Evolutionary conservation across 2,329 filamentous ascomycete genomes (phyloP).

Genomic region (Neonectria coccinea): DNA sequence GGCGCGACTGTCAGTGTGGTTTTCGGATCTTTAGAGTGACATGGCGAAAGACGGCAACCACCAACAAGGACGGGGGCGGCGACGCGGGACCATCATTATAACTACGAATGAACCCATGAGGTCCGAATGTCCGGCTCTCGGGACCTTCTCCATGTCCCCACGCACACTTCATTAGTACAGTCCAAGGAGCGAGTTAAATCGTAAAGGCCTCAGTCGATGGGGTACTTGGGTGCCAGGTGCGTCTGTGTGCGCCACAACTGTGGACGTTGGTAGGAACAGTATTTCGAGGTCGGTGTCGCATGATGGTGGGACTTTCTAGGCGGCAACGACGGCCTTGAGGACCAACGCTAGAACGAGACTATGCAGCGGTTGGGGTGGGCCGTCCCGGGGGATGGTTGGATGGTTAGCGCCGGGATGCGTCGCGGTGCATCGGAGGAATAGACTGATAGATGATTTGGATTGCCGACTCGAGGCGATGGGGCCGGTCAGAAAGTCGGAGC

Average conservation of each 20-base stretch:
- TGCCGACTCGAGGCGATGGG: slow-evolving; percentile 34
- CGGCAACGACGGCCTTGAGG: slow-evolving; percentile 35
- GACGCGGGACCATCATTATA: slow-evolving; percentile 26
- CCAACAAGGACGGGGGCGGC: slow-evolving; percentile 19
- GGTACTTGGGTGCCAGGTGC: background rate
- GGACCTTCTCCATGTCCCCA: slow-evolving; percentile 7
- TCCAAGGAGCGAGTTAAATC: slow-evolving; percentile 14
- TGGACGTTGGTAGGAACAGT: slow-evolving; percentile 18
- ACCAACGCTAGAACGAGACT: slow-evolving; percentile 31
- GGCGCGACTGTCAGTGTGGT: slow-evolving; percentile 20
- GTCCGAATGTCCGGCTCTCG: slow-evolving; percentile 12
- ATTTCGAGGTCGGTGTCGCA: slow-evolving; percentile 32
- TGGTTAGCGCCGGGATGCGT: slow-evolving; percentile 34
- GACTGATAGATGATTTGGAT: slow-evolving; percentile 34
- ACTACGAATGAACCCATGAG: background rate
- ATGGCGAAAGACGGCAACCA: slow-evolving; percentile 51
- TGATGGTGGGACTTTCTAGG: slow-evolving; percentile 35
- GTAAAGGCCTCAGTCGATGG: slow-evolving; percentile 8
- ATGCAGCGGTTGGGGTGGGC: slow-evolving; percentile 27
- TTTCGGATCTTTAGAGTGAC: slow-evolving; percentile 13
- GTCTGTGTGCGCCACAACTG: slow-evolving; percentile 13
- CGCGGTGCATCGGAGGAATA: slow-evolving; percentile 34
- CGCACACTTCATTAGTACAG: background rate
- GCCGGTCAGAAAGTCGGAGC: slow-evolving; percentile 30
- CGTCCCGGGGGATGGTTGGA: background rate